Evolutionary conservation across 257 asterid genomes (phyloP).

Genomic region (Leonotis leonurus): DNA sequence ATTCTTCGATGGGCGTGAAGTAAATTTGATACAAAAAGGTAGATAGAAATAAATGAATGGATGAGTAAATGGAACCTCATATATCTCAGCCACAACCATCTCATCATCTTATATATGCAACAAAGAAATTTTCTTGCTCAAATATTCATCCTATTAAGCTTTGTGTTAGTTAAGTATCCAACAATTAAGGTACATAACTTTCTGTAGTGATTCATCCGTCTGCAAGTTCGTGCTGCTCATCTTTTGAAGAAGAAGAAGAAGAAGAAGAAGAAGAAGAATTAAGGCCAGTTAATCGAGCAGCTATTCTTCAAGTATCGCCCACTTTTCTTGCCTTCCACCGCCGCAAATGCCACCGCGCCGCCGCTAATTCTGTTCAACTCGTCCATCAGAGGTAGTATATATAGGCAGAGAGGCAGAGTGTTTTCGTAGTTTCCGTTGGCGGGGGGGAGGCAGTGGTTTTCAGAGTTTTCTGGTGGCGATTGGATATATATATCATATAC

Average conservation of each 20-base stretch:
- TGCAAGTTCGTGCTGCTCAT: background rate
- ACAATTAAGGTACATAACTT: constrained; percentile 29
- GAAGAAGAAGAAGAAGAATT: background rate
- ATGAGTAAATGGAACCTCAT: too few relatives aligned
- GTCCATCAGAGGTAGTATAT: constrained; percentile 5
- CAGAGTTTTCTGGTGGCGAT: constrained; percentile 23
- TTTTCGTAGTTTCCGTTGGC: constrained; percentile 16
- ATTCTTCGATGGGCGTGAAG: too few relatives aligned
- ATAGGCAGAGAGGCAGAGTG: background rate
- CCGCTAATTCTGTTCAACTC: constrained; percentile 21
- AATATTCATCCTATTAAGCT: too few relatives aligned
- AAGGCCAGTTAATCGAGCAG: background rate
- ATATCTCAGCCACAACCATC: too few relatives aligned
- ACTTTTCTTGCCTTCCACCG: constrained; percentile 7
- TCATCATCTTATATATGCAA: too few relatives aligned
- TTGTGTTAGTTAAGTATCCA: constrained; percentile 17
- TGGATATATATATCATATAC: too few relatives aligned
- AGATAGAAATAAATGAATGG: too few relatives aligned
- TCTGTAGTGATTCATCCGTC: constrained; percentile 23
- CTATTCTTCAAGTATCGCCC: background rate
- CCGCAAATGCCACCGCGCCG: constrained; percentile 13
- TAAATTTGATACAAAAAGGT: too few relatives aligned
- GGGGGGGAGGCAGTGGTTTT: constrained; percentile 23
- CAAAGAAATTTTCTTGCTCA: too few relatives aligned
- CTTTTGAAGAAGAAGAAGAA: background rate